These are phyloP conservation scores for Sicyos edulis DNA, from an alignment of 306 rosid genomes.

Conservation along the genomic window DNA sequence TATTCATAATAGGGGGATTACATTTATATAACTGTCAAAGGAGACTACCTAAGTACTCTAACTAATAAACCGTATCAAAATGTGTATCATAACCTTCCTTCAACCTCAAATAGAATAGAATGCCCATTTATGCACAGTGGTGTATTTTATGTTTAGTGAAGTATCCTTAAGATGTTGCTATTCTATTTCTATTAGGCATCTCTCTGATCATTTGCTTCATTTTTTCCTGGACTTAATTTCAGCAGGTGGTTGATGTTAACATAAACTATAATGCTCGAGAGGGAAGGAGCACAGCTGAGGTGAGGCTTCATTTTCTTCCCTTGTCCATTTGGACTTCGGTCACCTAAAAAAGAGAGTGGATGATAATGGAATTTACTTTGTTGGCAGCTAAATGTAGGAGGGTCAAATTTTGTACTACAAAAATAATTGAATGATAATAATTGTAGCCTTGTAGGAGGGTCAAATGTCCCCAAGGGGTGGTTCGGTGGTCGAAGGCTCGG, in stretches of 20 bases:
- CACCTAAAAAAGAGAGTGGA: not conserved
- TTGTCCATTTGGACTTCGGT: not conserved
- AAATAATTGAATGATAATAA: not conserved
- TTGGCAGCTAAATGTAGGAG: not conserved
- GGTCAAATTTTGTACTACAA: not conserved
- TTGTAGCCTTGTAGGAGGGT: too few species aligned
- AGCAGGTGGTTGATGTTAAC: slow-evolving; percentile 70
- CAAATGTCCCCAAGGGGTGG: too few species aligned
- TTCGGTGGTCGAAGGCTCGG: too few species aligned
- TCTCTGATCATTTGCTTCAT: slow-evolving; percentile 9
- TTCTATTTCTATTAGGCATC: not conserved
- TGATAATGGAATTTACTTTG: not conserved
- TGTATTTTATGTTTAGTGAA: not conserved
- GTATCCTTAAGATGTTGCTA: not conserved
- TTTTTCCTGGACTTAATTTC: slow-evolving; percentile 25
- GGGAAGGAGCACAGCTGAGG: slow-evolving; percentile 85
- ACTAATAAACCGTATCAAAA: too few species aligned
- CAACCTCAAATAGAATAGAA: not conserved
- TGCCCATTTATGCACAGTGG: not conserved
- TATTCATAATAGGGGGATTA: too few species aligned
- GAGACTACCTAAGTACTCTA: too few species aligned
- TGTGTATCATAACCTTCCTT: not conserved
- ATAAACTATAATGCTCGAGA: slow-evolving; percentile 76
- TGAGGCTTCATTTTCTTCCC: slow-evolving; percentile 29
- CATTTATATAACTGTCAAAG: too few species aligned